phyloP scores from a whole-genome alignment of 83 land plant species.

The Thuja plicata region DNA sequence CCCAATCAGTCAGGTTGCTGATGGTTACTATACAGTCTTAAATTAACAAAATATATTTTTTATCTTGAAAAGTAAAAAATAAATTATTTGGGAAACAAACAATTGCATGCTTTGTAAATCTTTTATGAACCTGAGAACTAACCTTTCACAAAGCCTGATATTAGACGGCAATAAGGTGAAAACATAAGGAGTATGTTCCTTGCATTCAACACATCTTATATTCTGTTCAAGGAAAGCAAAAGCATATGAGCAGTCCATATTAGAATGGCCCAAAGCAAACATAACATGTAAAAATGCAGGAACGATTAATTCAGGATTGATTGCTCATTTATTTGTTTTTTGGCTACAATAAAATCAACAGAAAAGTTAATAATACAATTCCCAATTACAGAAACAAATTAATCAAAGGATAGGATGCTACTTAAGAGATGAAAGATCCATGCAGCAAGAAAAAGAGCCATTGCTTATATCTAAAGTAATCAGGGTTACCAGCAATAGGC shows the following conservation, averaged over 20 bases:
- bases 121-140: neutral
- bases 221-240: conserved; percentile 7
- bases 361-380: neutral
- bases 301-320: neutral
- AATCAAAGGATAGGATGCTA: neutral
- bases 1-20: no score
- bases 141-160: conserved; percentile 15
- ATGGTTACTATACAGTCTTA: no score
- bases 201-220: conserved; percentile 15
- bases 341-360: neutral
- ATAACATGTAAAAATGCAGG: neutral
- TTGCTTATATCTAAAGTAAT: neutral
- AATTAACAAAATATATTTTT: no score
- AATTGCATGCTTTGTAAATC: neutral
- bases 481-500: neutral
- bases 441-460: neutral
- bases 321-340: neutral
- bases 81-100: neutral
- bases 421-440: neutral
- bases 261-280: neutral
- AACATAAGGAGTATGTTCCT: conserved; percentile 16
- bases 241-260: neutral
- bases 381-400: neutral
- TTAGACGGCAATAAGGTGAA: conserved; percentile 11
- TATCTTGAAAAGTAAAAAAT: neutral